A percentile compares a stretch with the other conserved stretches of the same genome.
These are phyloP conservation scores for Colletotrichum eremochloae DNA, from an alignment of 2,329 filamentous ascomycete genomes.

Conservation along the genomic window DNA sequence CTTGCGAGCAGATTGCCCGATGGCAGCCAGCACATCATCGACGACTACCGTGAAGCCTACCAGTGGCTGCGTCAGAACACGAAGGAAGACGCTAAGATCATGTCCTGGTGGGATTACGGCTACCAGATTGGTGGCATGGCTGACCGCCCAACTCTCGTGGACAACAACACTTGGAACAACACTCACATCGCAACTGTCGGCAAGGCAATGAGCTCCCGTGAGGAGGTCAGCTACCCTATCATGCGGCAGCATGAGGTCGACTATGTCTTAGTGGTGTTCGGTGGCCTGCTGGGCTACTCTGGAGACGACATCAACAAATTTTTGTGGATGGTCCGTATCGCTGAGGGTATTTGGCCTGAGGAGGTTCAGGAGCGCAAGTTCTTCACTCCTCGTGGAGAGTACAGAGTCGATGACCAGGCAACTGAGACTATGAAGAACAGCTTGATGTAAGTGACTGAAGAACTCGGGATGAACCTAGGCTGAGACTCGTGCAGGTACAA, in stretches of 20 bases:
- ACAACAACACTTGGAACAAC: slow-evolving; percentile 99
- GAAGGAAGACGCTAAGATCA: slow-evolving; percentile 93
- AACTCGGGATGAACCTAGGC: slow-evolving; percentile 26
- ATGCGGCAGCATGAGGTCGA: slow-evolving; percentile 99
- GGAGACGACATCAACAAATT: slow-evolving; percentile 99
- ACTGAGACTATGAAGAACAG: slow-evolving; percentile 99
- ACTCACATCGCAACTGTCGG: slow-evolving; percentile 99
- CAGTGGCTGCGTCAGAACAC: slow-evolving; percentile 99
- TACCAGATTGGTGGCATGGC: slow-evolving; percentile 99
- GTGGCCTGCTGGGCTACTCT: slow-evolving; percentile 94
- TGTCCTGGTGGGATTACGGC: slow-evolving; percentile 99
- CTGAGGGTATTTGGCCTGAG: slow-evolving; percentile 99
- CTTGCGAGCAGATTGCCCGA: slow-evolving; percentile 92
- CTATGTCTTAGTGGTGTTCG: slow-evolving; percentile 98
- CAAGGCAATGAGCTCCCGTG: slow-evolving; percentile 97
- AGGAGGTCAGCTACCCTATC: slow-evolving; percentile 98
- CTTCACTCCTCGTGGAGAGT: slow-evolving; percentile 94
- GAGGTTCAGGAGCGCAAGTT: slow-evolving; percentile 97
- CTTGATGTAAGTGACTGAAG: slow-evolving; percentile 82
- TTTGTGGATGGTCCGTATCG: slow-evolving; percentile 99
- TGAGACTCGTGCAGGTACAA: slow-evolving; percentile 82
- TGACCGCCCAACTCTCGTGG: slow-evolving; percentile 94
- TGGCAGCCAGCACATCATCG: slow-evolving; percentile 97
- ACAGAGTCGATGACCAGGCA: slow-evolving; percentile 91
- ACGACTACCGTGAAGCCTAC: slow-evolving; percentile 99